Evolutionary conservation across 2,329 filamentous ascomycete genomes (phyloP).

Genomic region (Colletotrichum sp.): DNA sequence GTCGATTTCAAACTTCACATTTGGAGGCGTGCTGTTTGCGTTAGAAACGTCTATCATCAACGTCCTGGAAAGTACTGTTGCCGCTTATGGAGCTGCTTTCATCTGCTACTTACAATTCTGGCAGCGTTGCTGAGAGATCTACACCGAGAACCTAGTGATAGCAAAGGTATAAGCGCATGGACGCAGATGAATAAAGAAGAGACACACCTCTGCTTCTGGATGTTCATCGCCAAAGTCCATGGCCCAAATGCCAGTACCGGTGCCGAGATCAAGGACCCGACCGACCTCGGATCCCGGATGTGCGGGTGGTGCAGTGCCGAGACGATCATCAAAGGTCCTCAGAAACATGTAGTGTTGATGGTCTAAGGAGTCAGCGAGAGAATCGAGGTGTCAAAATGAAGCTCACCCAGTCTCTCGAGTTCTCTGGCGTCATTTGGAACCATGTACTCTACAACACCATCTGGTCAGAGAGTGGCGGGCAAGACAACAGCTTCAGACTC

Average conservation of each 20-base stretch:
- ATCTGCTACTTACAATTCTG: neutral
- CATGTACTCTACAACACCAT: neutral
- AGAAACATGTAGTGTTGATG: neutral
- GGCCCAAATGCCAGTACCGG: constrained; percentile 34
- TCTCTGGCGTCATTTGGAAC: neutral
- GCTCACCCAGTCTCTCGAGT: neutral
- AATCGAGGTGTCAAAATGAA: no score
- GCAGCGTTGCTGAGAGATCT: neutral
- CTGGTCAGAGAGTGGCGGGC: fast-evolving
- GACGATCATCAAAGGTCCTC: constrained; percentile 39
- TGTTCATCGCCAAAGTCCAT: constrained; percentile 46
- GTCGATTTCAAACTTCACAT: constrained; percentile 44
- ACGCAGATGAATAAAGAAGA: no score
- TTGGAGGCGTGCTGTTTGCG: constrained; percentile 37
- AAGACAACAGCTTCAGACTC: neutral
- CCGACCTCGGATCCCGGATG: constrained; percentile 15
- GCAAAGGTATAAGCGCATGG: neutral
- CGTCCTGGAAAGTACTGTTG: no score
- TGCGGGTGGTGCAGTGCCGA: constrained; percentile 2
- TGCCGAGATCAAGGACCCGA: neutral
- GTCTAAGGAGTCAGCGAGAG: neutral
- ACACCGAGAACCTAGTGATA: neutral
- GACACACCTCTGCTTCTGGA: constrained; percentile 31
- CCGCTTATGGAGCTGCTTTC: no score
- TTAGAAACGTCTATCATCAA: no score